These are phyloP conservation scores for Cordyceps cateniannulata DNA, from an alignment of 2,329 filamentous ascomycete genomes.

Conservation along the genomic window DNA sequence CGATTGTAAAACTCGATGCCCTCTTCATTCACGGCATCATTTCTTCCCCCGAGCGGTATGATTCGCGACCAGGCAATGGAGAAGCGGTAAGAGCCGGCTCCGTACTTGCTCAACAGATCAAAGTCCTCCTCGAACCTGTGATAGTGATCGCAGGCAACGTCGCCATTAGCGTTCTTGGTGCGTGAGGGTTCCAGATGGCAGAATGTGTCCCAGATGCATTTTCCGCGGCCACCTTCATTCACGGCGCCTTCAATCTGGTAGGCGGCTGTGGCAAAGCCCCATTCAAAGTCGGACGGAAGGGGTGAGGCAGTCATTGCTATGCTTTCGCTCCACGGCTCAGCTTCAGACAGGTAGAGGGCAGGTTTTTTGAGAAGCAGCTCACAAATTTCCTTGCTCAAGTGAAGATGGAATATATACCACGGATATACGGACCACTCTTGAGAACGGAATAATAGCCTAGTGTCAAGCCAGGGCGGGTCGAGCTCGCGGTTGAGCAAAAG, in stretches of 20 bases:
- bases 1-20: constrained; percentile 54
- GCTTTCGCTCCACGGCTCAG: no score
- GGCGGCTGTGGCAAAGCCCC: constrained; percentile 36
- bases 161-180: constrained; percentile 36
- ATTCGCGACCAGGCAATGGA: constrained; percentile 61
- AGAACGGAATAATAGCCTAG: background rate
- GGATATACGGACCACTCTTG: background rate
- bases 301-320: constrained; percentile 2
- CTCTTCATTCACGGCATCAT: constrained; percentile 56
- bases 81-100: constrained; percentile 56
- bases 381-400: background rate
- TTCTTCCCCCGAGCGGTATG: constrained; percentile 56
- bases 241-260: constrained; percentile 40
- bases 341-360: background rate
- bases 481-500: background rate
- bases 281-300: constrained; percentile 32
- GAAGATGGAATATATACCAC: background rate
- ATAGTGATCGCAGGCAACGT: constrained; percentile 41
- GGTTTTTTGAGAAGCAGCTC: background rate
- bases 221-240: constrained; percentile 33
- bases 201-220: constrained; percentile 37
- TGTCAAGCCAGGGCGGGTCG: constrained; percentile 1
- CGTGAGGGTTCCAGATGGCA: constrained; percentile 33
- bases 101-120: constrained; percentile 49
- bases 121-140: constrained; percentile 46